Evolutionary conservation across 257 asterid species (phyloP).

Genomic region (Avicennia marina): DNA sequence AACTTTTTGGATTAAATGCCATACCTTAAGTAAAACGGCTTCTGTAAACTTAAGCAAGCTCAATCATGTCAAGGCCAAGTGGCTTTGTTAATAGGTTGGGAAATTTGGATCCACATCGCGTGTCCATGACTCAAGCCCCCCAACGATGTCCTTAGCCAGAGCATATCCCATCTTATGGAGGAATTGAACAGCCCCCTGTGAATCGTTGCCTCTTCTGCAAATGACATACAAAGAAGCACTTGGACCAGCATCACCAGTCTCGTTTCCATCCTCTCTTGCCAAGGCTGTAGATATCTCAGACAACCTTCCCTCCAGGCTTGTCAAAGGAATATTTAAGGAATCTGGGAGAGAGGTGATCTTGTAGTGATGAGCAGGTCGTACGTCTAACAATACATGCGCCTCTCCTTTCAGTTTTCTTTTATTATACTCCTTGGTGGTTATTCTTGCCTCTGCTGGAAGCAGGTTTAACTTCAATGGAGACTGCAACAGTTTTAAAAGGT

Average conservation of each 20-base stretch:
- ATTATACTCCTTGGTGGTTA: slow-evolving; percentile 72
- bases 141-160: slow-evolving; percentile 64
- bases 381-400: slow-evolving; percentile 69
- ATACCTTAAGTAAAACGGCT: too few species aligned
- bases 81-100: slow-evolving; percentile 49
- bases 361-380: slow-evolving; percentile 89
- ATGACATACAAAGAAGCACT: slow-evolving; percentile 57
- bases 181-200: slow-evolving; percentile 78
- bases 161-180: slow-evolving; percentile 37
- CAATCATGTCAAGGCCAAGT: background rate
- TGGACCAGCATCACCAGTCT: slow-evolving; percentile 7
- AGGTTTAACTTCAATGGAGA: slow-evolving; percentile 66
- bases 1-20: too few species aligned
- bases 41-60: too few species aligned
- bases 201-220: slow-evolving; percentile 95
- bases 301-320: slow-evolving; percentile 48
- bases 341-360: slow-evolving; percentile 69
- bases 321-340: slow-evolving; percentile 72
- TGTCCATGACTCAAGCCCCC: slow-evolving; percentile 74
- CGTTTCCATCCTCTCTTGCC: slow-evolving; percentile 25
- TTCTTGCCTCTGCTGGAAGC: slow-evolving; percentile 64
- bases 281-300: slow-evolving; percentile 57
- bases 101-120: slow-evolving; percentile 57
- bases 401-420: slow-evolving; percentile 45
- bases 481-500: slow-evolving; percentile 42